Evolutionary conservation across 805 yeast genomes (phyloP).

Genomic region (Spathaspora hagerdaliae): DNA sequence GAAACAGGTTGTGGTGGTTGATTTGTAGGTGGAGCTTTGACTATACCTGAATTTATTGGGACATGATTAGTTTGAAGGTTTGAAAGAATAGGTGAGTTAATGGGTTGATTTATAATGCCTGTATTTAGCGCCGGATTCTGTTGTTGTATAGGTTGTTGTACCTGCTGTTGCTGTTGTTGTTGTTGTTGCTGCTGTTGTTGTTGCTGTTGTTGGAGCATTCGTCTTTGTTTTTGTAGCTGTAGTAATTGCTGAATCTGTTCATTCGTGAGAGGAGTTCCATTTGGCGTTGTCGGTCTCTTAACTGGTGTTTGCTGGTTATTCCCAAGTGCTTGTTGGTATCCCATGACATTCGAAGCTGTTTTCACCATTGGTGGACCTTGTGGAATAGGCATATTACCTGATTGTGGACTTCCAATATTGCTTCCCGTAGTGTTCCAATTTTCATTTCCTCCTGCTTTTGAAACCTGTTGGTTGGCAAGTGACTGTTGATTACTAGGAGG

Average conservation of each 20-base stretch:
- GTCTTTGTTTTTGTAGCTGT: constrained; percentile 49
- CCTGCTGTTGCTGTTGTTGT: constrained; percentile 10
- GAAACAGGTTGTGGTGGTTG: constrained; percentile 1
- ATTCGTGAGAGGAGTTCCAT: constrained; percentile 54
- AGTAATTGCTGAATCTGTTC: constrained; percentile 59
- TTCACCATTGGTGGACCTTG: background rate
- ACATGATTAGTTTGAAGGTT: constrained; percentile 9
- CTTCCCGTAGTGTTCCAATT: background rate
- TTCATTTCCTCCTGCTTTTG: background rate
- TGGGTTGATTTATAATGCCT: background rate
- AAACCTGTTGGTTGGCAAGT: background rate
- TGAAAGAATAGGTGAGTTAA: background rate
- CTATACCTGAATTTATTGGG: constrained; percentile 2
- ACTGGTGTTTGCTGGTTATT: constrained; percentile 6
- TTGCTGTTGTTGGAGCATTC: constrained; percentile 43
- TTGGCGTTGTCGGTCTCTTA: constrained; percentile 44
- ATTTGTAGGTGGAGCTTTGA: background rate
- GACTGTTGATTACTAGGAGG: background rate
- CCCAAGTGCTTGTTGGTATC: background rate
- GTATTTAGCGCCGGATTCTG: constrained; percentile 1
- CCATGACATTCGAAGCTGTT: background rate
- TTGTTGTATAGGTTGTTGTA: background rate
- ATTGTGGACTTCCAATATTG: background rate
- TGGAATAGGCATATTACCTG: background rate
- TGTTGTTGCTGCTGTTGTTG: constrained; percentile 17